Evolutionary conservation across 768 basidiomycete genomes (phyloP), one percentile per base, ranked within the genome.

Genomic region (Termitomyces sp.): DNA sequence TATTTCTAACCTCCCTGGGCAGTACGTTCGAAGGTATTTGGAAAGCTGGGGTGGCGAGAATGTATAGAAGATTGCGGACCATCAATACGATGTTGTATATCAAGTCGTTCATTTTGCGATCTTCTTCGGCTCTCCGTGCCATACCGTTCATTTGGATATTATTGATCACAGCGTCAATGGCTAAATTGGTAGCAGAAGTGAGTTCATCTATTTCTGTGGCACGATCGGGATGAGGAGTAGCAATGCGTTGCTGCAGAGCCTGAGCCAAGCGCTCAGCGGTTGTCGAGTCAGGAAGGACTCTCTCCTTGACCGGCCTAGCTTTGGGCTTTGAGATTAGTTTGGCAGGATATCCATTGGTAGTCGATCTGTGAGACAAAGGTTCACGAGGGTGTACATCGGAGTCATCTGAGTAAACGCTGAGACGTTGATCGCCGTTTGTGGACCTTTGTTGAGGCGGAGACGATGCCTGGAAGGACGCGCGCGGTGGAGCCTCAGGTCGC

Each of bases 321-420:
- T 43, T 66, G 60, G 14, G 55, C 31, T 59, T 65, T 50, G 36
- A 11, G 25, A 25, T 17, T 43, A n/a, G 4, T 51, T 59, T 51
- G 56, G 64, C 40, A 65, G 64, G 37, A 63, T 56, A 71, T 57
- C 71, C 72, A 60, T 73, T 74, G 54, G 66, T 63, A 46, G 68
- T 67, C 38, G 70, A 72, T 50, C 68, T 67, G 48, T 69, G 71
- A 49, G 70, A 61, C 37, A 65, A 45, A 31, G 61, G 67, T 40
- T 82, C 81, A 4, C 76, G 66, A 5, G 85, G 86, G 36, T 86
- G 82, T 40, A 89, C 76, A 55, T 89, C 90, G 10, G 91, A 93
- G 68, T 89, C 87, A 67, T 94, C 92, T 10, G 91, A 93, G 68
- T 87, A 86, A 37, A 87, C 83, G 69, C 91, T 91, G 57, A 82